Percentiles rank a stretch among this genome's conserved stretches.
phyloP scores from a whole-genome alignment of 2,329 filamentous ascomycete species.

The Talaromyces sp. region DNA sequence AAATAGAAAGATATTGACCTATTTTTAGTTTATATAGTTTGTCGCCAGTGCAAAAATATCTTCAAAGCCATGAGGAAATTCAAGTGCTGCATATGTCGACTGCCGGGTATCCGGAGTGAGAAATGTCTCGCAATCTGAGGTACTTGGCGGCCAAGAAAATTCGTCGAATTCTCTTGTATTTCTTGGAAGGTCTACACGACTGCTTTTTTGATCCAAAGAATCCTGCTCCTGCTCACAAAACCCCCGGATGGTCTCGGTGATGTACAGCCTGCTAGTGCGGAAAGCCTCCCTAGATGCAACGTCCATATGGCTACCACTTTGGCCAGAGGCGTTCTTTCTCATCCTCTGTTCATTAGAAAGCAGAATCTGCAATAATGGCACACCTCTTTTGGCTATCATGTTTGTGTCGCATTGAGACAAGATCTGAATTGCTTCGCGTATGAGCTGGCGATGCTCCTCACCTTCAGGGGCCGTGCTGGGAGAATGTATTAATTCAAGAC shows the following conservation, averaged over 20 bases:
- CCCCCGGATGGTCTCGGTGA: conserved; percentile 4
- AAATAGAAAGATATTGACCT: background rate
- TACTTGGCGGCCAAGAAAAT: background rate
- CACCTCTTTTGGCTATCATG: conserved; percentile 7
- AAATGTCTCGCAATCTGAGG: background rate
- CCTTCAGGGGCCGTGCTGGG: background rate
- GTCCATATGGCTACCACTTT: background rate
- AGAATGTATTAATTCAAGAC: conserved; percentile 6
- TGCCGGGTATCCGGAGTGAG: background rate
- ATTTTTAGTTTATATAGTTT: conserved; percentile 6
- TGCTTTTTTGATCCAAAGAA: background rate
- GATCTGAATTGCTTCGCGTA: conserved; percentile 2
- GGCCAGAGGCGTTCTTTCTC: background rate
- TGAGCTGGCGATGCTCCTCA: conserved; percentile 3
- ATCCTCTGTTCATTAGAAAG: conserved; percentile 5
- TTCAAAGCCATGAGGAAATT: conserved; percentile 6
- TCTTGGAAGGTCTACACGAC: no score
- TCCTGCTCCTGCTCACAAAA: conserved; percentile 1
- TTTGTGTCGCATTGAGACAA: conserved; percentile 2
- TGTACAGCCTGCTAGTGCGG: background rate
- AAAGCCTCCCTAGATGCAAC: no score
- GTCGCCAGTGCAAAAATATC: conserved; percentile 5
- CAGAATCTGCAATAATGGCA: conserved; percentile 2
- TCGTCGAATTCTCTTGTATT: no score
- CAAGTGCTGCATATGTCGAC: background rate